These are phyloP conservation scores for Lactarius hengduanensis DNA, from an alignment of 768 basidiomycete species.

Conservation along the genomic window DNA sequence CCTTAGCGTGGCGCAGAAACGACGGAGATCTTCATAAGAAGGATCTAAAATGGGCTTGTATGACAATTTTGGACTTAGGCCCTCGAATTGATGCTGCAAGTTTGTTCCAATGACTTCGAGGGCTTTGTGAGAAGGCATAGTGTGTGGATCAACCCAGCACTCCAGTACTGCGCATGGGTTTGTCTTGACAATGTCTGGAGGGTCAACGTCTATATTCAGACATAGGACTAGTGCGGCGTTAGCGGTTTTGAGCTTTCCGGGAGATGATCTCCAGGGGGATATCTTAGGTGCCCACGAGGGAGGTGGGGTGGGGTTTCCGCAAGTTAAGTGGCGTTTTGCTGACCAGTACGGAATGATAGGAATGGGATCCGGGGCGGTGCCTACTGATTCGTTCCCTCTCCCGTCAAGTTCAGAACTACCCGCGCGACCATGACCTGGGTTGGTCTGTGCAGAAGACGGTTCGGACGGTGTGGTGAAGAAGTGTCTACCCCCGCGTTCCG, in stretches of 20 bases:
- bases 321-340: slow-evolving; percentile 86
- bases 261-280: slow-evolving; percentile 77
- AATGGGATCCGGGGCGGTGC: slow-evolving; percentile 39
- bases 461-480: slow-evolving; percentile 35
- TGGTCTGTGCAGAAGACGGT: slow-evolving; percentile 33
- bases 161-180: slow-evolving; percentile 93
- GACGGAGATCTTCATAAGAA: slow-evolving; percentile 88
- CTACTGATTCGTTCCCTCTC: slow-evolving; percentile 35
- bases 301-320: slow-evolving; percentile 77
- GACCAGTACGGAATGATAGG: slow-evolving; percentile 81
- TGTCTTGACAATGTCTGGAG: slow-evolving; percentile 96
- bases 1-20: slow-evolving; percentile 79
- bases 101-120: slow-evolving; percentile 92
- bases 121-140: slow-evolving; percentile 89
- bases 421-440: slow-evolving; percentile 29
- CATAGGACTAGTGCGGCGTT: slow-evolving; percentile 89
- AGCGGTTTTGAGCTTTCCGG: slow-evolving; percentile 87
- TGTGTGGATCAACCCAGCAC: slow-evolving; percentile 96
- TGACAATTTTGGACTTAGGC: slow-evolving; percentile 87
- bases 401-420: slow-evolving; percentile 34
- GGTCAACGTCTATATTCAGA: slow-evolving; percentile 96
- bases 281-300: slow-evolving; percentile 65
- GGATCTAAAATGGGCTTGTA: slow-evolving; percentile 97
- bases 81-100: slow-evolving; percentile 93
- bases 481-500: slow-evolving; percentile 36